Evolutionary conservation across 2,329 filamentous ascomycete species (phyloP).

Genomic region (Eutypa lata): DNA sequence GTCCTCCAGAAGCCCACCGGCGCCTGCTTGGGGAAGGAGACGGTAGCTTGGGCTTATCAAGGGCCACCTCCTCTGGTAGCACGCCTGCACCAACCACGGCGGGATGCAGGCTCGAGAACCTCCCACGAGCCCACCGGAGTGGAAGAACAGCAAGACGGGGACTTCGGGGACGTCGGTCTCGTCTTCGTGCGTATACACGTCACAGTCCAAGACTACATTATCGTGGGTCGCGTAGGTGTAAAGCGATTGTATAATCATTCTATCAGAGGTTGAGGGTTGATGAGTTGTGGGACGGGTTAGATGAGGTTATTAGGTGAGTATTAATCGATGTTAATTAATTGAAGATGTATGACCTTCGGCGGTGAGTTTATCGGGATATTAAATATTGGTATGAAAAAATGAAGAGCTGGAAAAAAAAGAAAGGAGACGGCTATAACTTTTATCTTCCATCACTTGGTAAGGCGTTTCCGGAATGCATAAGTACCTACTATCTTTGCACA

Average conservation of each 20-base stretch:
- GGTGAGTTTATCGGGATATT: too few species aligned
- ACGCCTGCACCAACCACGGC: constrained; percentile 35
- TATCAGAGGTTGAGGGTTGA: not conserved
- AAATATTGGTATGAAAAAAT: too few species aligned
- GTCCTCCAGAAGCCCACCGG: constrained; percentile 27
- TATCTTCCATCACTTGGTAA: too few species aligned
- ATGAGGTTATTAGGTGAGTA: too few species aligned
- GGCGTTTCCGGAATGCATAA: too few species aligned
- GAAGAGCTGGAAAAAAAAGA: too few species aligned
- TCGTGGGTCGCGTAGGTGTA: constrained; percentile 27
- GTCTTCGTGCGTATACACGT: constrained; percentile 28
- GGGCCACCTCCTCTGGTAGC: constrained; percentile 29
- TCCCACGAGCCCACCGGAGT: constrained; percentile 32
- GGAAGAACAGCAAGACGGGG: constrained; percentile 35
- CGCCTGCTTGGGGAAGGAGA: constrained; percentile 30
- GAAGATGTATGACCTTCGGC: too few species aligned
- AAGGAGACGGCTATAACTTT: too few species aligned
- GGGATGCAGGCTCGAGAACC: constrained; percentile 29
- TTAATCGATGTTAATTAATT: too few species aligned
- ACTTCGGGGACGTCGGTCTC: constrained; percentile 12
- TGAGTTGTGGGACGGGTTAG: too few species aligned
- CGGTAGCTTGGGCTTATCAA: constrained; percentile 34
- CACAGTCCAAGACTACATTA: constrained; percentile 31
- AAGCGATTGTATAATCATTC: constrained; percentile 26
- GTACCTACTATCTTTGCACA: too few species aligned